Conservation (phyloP, 257 asterid species). For the Schizonepeta tenuifolia region DNA sequence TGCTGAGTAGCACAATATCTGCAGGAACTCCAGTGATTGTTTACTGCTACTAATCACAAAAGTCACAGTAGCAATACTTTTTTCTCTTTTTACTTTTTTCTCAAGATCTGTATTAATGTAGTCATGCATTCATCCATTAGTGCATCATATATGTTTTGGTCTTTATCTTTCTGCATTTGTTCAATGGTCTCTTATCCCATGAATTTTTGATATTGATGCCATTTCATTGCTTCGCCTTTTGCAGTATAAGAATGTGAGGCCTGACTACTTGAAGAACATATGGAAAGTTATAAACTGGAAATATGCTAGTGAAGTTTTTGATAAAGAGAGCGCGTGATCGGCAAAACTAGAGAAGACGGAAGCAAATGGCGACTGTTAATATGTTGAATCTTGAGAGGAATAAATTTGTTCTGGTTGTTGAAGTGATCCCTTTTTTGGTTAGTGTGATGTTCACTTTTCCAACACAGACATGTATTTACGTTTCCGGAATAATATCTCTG, state of each 20-base stretch:
- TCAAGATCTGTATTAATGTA: neutral
- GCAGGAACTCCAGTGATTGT: neutral
- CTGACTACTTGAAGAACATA: slow-evolving; percentile 63
- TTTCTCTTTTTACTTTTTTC: no score
- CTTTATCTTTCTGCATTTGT: neutral
- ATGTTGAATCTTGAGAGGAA: slow-evolving; percentile 31
- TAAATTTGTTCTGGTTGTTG: slow-evolving; percentile 30
- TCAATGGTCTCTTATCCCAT: neutral
- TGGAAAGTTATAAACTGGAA: slow-evolving; percentile 77
- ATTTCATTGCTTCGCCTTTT: slow-evolving; percentile 28
- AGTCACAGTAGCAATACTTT: neutral
- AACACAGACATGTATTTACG: slow-evolving; percentile 11
- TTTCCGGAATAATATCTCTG: neutral
- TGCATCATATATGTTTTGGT: neutral
- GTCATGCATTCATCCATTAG: neutral
- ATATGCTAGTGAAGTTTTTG: slow-evolving; percentile 56
- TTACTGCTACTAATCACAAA: slow-evolving; percentile 14
- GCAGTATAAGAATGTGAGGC: slow-evolving; percentile 81
- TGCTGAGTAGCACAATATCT: neutral
- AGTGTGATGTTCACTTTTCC: slow-evolving; percentile 6
- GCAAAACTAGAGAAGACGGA: neutral
- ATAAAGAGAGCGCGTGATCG: slow-evolving; percentile 43
- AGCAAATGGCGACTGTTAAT: neutral
- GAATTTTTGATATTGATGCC: neutral
- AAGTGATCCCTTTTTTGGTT: slow-evolving; percentile 23